Base-by-base conservation (phyloP, 2,329 filamentous ascomycete species). In the Remersonia thermophila region DNA sequence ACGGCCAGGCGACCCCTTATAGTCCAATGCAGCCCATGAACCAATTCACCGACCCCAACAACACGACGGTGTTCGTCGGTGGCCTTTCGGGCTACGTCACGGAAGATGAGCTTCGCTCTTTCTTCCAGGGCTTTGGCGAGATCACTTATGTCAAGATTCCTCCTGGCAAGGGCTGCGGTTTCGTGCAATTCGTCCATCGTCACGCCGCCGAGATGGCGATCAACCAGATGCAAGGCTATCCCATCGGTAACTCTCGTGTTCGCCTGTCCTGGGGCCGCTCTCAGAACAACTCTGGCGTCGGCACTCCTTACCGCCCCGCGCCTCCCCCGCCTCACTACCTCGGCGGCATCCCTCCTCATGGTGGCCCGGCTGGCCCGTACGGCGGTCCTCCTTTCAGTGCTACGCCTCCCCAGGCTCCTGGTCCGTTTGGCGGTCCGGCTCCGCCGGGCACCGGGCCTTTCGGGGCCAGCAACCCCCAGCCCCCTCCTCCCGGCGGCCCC, bases 61-160 rank as follows among this genome's bases (percentile, higher is more conserved):
- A 98, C 67, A 98, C 91, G 13, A 98, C 91, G 14, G 91, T 98
- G 45, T 98, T 98, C 53, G 91, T 98, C 37, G 91, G 91, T 48
- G 91, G 91, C 36, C 77, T 98, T 4, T 95, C 87, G 27, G 91
- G 91, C 47, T 98, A 98, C 54, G 91, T 98, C 44, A 98, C 91
- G 32, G 91, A 98, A 67, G 91, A 98, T 54, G 91, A 98, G 69
- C 80, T 98, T n/a, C 85, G 91, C 45, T 95, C 87, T 0, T 98
- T 98, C 74, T 98, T 98, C 80, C 91, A 98, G 62, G 91, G 91
- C 51, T 98, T 98, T 47, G 91, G 91, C 42, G 91, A 98, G 60
- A 98, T 98, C 57, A 98, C 91, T 52, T 98, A 98, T 60, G 91
- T 98, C 67, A 98, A 98, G 78, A 98, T 98, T 41, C 91, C 91